Evolutionary conservation across 2,329 filamentous ascomycete species (phyloP).

Genomic region (Didymella keratinophila): DNA sequence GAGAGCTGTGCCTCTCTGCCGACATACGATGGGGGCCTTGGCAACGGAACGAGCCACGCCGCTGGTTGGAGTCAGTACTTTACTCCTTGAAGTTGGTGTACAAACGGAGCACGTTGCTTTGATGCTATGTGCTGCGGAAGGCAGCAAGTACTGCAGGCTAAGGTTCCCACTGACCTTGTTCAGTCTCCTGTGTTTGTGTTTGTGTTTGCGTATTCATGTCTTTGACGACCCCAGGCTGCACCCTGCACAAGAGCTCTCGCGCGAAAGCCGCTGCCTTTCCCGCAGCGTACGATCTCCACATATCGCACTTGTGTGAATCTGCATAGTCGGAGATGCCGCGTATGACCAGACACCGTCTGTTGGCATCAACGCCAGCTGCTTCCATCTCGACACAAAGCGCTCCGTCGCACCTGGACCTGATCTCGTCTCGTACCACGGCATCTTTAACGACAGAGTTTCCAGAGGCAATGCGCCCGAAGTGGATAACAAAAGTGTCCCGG

Average conservation of each 20-base stretch:
- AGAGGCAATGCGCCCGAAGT: neutral
- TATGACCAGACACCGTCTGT: slow-evolving; percentile 21
- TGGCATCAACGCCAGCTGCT: slow-evolving; percentile 21
- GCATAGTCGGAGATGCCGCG: slow-evolving; percentile 26
- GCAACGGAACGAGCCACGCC: neutral
- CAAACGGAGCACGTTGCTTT: no score
- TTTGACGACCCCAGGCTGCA: neutral
- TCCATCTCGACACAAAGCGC: slow-evolving; percentile 24
- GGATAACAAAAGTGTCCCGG: neutral
- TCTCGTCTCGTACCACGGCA: slow-evolving; percentile 13
- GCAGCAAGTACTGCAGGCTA: no score
- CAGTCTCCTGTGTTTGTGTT: no score
- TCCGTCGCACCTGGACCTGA: slow-evolving; percentile 13
- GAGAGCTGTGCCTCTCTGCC: neutral
- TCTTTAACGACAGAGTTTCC: neutral
- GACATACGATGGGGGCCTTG: neutral
- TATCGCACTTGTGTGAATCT: slow-evolving; percentile 22
- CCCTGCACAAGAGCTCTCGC: slow-evolving; percentile 12
- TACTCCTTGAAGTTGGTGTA: no score
- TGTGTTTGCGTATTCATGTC: no score
- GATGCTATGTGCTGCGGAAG: no score
- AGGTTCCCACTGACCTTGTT: no score
- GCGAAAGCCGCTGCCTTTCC: slow-evolving; percentile 22
- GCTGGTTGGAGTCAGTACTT: neutral
- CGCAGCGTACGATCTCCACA: slow-evolving; percentile 20